Conservation (phyloP, 2,329 filamentous ascomycete genomes). For the Nemania sp. region DNA sequence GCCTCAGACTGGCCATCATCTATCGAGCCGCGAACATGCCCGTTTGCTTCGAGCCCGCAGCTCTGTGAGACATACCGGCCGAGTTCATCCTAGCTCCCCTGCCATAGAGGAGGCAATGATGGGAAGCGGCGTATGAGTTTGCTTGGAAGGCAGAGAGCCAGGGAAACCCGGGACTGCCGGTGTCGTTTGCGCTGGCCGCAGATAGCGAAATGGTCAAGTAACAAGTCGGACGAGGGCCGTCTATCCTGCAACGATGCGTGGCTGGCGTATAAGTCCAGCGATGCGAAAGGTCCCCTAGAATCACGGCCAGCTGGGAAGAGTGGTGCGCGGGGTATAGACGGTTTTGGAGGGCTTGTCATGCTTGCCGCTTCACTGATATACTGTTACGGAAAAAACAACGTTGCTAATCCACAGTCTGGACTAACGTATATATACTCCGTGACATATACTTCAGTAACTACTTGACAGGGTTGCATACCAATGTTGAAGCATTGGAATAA, state of each 20-base stretch:
- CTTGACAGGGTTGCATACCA: too few species aligned
- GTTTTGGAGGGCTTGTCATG: constrained; percentile 50
- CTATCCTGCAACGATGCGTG: neutral
- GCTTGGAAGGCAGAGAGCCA: neutral
- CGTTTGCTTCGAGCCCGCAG: constrained; percentile 47
- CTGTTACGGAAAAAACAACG: too few species aligned
- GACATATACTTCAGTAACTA: too few species aligned
- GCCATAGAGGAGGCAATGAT: neutral
- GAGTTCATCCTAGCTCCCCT: neutral
- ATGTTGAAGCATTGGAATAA: too few species aligned
- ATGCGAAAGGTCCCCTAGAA: neutral
- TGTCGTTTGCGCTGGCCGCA: neutral
- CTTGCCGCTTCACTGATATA: constrained; percentile 46
- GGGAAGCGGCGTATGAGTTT: neutral
- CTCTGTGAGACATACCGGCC: constrained; percentile 37
- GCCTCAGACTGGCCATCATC: constrained; percentile 47
- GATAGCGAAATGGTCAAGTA: neutral
- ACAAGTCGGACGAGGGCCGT: neutral
- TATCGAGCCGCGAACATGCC: constrained; percentile 49
- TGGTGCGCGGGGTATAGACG: constrained; percentile 45
- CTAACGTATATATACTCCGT: too few species aligned
- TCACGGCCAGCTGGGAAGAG: neutral
- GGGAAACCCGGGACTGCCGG: neutral
- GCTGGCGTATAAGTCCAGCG: neutral
- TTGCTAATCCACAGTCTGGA: too few species aligned